phyloP scores from a whole-genome alignment of 106 monocot genomes.

The Dendrobium chrysotoxum region DNA sequence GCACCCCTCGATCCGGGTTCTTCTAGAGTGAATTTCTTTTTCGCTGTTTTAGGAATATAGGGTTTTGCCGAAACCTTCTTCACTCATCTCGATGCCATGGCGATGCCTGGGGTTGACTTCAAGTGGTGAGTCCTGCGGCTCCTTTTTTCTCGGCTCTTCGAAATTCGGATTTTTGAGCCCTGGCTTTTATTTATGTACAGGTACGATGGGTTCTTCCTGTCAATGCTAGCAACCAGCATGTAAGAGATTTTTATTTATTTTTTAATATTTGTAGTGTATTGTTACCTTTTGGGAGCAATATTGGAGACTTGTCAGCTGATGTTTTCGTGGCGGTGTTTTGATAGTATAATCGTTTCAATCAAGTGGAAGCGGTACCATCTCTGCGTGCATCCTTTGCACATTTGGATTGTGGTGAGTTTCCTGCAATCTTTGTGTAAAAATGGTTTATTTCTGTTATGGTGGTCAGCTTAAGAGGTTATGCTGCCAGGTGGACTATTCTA shows the following conservation, averaged over 20 bases:
- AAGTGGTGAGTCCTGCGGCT: constrained; percentile 59
- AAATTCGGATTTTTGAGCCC: background rate
- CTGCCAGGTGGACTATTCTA: constrained; percentile 83
- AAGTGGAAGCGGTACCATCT: constrained; percentile 74
- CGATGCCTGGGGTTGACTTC: constrained; percentile 87
- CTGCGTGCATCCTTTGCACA: constrained; percentile 65
- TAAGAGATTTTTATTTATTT: constrained; percentile 17
- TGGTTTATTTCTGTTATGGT: background rate
- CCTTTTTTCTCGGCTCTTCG: background rate
- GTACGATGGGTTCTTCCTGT: constrained; percentile 98
- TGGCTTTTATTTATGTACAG: constrained; percentile 26
- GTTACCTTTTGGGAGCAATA: constrained; percentile 17
- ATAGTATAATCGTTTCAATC: constrained; percentile 58
- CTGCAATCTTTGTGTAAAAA: background rate
- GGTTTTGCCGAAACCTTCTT: background rate
- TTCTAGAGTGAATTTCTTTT: background rate
- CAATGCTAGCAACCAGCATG: constrained; percentile 98
- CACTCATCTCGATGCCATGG: constrained; percentile 21
- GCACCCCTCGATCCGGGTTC: background rate
- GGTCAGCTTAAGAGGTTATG: background rate
- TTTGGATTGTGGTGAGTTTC: constrained; percentile 91
- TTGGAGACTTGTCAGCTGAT: constrained; percentile 4
- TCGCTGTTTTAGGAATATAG: background rate
- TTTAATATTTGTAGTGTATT: background rate
- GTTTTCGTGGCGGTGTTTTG: constrained; percentile 19